Evolutionary conservation across 192 early-diverging fungal genomes (phyloP).

Genomic region (Backusella australiensis): DNA sequence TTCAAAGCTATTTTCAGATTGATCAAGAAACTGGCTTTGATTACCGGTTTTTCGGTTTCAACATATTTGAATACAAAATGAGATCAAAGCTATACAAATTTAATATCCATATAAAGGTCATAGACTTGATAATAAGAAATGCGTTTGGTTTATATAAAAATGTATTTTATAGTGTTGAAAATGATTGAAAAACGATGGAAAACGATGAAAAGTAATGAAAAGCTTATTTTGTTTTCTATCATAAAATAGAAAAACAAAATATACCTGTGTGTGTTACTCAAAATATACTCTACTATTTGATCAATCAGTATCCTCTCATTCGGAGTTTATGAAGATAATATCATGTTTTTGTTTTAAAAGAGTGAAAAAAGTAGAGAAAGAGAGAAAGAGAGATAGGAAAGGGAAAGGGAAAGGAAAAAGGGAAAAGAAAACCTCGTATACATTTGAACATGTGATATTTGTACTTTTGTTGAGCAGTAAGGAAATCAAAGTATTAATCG

Average conservation of each 20-base stretch:
- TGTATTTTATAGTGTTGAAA: neutral
- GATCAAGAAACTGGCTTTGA: neutral
- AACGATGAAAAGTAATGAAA: neutral
- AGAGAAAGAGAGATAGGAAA: neutral
- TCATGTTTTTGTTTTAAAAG: neutral
- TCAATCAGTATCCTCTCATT: neutral
- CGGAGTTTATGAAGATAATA: neutral
- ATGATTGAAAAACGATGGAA: neutral
- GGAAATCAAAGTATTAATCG: neutral
- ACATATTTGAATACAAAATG: neutral
- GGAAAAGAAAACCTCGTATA: neutral
- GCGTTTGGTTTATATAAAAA: neutral
- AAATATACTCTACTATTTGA: neutral
- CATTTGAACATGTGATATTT: neutral
- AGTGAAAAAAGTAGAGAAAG: neutral
- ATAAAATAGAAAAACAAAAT: neutral
- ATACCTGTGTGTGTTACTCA: neutral
- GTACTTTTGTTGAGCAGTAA: neutral
- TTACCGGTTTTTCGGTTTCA: neutral
- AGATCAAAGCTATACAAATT: neutral
- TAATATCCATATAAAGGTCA: neutral
- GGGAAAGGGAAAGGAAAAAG: neutral
- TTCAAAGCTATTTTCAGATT: neutral
- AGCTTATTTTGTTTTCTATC: neutral
- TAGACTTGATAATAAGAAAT: neutral